A percentile compares a stretch with the other conserved stretches of the same genome.
Evolutionary conservation across 2,329 filamentous ascomycete species (phyloP).

Genomic region (Balansia obtecta): DNA sequence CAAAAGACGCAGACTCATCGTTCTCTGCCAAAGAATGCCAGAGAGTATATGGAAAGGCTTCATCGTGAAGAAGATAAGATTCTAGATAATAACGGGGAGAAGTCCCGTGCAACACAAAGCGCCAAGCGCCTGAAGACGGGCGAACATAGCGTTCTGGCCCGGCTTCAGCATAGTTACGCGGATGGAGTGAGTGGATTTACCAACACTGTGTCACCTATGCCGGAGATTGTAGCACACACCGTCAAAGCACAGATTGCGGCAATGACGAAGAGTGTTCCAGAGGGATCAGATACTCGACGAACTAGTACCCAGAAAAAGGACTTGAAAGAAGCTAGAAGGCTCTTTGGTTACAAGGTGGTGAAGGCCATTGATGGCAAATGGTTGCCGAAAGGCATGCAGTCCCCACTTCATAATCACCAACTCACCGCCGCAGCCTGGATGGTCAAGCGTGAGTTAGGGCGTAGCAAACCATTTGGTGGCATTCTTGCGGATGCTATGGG

Average conservation of each 20-base stretch:
- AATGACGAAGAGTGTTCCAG: slow-evolving; percentile 7
- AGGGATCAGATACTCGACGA: slow-evolving; percentile 8
- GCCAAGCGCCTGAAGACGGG: background rate
- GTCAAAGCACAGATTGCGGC: slow-evolving; percentile 2
- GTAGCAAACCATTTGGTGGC: slow-evolving; percentile 38
- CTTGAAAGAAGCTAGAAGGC: slow-evolving; percentile 4
- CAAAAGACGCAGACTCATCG: background rate
- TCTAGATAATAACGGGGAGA: background rate
- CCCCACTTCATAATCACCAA: slow-evolving; percentile 27
- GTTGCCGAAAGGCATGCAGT: slow-evolving; percentile 11
- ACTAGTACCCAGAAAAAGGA: slow-evolving; percentile 8
- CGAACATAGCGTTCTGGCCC: background rate
- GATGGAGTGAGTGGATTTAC: background rate
- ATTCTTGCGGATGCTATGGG: slow-evolving; percentile 52
- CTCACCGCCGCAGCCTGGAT: slow-evolving; percentile 41
- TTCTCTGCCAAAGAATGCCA: background rate
- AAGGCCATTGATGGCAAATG: slow-evolving; percentile 3
- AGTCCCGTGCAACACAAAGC: background rate
- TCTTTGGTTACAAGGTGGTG: slow-evolving; percentile 13
- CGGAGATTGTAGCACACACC: slow-evolving; percentile 1
- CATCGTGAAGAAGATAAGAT: background rate
- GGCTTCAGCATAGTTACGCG: background rate
- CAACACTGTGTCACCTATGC: background rate
- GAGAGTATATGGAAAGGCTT: background rate
- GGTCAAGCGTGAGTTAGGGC: slow-evolving; percentile 33